A percentile compares a stretch with the other conserved stretches of the same genome.
Evolutionary conservation across 768 basidiomycete species (phyloP).

Genomic region (Tricholomella constricta): DNA sequence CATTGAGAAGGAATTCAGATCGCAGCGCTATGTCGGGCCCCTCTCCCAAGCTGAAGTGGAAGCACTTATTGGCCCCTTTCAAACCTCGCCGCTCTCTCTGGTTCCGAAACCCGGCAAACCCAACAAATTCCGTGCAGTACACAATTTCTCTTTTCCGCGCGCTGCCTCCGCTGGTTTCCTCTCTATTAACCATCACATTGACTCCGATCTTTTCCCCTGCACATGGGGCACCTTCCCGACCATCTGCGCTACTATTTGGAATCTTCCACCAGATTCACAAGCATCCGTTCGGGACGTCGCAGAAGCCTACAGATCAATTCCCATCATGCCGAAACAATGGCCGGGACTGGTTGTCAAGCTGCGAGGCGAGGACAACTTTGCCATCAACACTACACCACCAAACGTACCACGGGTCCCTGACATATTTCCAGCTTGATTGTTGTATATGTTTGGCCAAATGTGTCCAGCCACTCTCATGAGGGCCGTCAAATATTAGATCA

Average conservation of each 20-base stretch:
- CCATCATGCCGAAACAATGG: slow-evolving; percentile 34
- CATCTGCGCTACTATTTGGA: slow-evolving; percentile 27
- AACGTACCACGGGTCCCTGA: no score
- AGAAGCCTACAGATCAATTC: slow-evolving; percentile 38
- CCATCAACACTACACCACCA: no score
- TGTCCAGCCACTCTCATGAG: no score
- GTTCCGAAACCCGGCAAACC: slow-evolving; percentile 37
- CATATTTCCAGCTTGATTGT: no score
- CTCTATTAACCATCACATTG: slow-evolving; percentile 36
- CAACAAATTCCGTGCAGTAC: no score
- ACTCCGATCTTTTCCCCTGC: slow-evolving; percentile 36
- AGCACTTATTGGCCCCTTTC: slow-evolving; percentile 36
- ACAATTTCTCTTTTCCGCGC: no score
- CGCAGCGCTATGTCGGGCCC: slow-evolving; percentile 35
- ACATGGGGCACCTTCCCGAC: no score
- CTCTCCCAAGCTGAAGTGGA: slow-evolving; percentile 25
- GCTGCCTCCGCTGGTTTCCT: not conserved
- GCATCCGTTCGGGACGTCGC: slow-evolving; percentile 37
- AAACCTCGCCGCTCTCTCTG: slow-evolving; percentile 36
- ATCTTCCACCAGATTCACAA: slow-evolving; percentile 41
- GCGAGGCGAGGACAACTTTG: slow-evolving; percentile 22
- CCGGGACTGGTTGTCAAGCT: no score
- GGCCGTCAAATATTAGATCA: no score
- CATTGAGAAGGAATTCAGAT: slow-evolving; percentile 23
- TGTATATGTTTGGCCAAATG: no score